phyloP scores from a whole-genome alignment of 2,329 filamentous ascomycete species.

The Chaetomiaceae sp. region DNA sequence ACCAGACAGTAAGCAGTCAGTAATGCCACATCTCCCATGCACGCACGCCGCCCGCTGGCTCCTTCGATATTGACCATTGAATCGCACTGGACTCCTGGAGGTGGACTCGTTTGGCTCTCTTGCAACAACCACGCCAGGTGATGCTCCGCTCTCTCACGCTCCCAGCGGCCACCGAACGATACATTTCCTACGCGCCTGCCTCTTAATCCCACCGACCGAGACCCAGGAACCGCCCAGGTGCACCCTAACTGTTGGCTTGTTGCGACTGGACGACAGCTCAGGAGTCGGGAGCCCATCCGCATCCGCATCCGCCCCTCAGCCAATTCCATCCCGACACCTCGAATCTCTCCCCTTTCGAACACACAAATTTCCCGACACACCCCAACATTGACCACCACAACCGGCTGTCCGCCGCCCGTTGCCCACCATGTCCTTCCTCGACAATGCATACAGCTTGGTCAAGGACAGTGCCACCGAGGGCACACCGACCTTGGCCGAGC shows the following conservation, averaged over 20 bases:
- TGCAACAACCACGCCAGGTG: slow-evolving; percentile 20
- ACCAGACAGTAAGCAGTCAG: slow-evolving; percentile 19
- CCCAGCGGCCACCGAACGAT: slow-evolving; percentile 18
- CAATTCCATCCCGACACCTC: not conserved
- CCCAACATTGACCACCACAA: not conserved
- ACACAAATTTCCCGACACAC: not conserved
- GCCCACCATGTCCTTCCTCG: slow-evolving; percentile 85
- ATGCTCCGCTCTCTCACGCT: slow-evolving; percentile 22
- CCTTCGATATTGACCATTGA: slow-evolving; percentile 23
- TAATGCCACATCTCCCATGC: slow-evolving; percentile 29
- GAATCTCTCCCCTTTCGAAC: slow-evolving; percentile 3
- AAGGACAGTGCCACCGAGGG: slow-evolving; percentile 92
- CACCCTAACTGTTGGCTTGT: not conserved
- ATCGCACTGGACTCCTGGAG: slow-evolving; percentile 20
- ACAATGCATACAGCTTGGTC: slow-evolving; percentile 93
- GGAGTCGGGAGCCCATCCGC: slow-evolving; percentile 5
- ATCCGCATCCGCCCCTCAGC: too few species aligned
- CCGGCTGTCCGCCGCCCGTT: slow-evolving; percentile 18
- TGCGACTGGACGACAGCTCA: slow-evolving; percentile 6
- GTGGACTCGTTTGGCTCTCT: slow-evolving; percentile 16
- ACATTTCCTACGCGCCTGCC: slow-evolving; percentile 10
- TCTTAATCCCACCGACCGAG: slow-evolving; percentile 6
- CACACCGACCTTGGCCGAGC: slow-evolving; percentile 78
- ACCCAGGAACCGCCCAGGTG: not conserved
- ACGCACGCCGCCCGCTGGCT: not conserved